phyloP scores from a whole-genome alignment of 2,329 filamentous ascomycete genomes.

The Sporothrix pseudoabietina region DNA sequence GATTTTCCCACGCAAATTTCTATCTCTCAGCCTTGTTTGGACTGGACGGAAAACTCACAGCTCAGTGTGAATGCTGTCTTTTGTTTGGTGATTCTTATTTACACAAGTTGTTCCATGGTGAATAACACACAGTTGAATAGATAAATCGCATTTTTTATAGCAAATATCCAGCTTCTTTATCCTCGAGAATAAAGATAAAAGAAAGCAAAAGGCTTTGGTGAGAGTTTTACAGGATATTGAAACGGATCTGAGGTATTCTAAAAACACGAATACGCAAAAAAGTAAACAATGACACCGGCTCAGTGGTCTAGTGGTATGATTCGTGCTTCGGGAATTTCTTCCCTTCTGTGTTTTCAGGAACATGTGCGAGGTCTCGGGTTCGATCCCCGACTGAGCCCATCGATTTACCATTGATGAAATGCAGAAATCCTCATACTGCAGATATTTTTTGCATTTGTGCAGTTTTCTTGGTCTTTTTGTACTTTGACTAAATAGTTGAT shows the following conservation, averaged over 20 bases:
- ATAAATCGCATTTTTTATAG: no score
- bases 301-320: conserved; percentile 9
- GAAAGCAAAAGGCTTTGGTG: no score
- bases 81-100: not conserved
- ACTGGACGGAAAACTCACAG: not conserved
- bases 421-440: no score
- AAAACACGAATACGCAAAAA: no score
- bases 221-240: no score
- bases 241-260: no score
- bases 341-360: not conserved
- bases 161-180: no score
- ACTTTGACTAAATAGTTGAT: no score
- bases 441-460: no score
- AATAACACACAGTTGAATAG: not conserved
- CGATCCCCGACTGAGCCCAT: conserved; percentile 8
- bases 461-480: no score
- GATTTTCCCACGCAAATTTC: no score
- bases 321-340: not conserved
- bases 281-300: not conserved
- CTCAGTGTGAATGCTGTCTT: not conserved
- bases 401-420: not conserved
- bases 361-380: conserved; percentile 5
- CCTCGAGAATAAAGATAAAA: no score
- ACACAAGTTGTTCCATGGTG: not conserved
- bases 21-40: not conserved